Evolutionary conservation across 805 yeast genomes (phyloP).

Genomic region (Kluyveromyces lactis): DNA sequence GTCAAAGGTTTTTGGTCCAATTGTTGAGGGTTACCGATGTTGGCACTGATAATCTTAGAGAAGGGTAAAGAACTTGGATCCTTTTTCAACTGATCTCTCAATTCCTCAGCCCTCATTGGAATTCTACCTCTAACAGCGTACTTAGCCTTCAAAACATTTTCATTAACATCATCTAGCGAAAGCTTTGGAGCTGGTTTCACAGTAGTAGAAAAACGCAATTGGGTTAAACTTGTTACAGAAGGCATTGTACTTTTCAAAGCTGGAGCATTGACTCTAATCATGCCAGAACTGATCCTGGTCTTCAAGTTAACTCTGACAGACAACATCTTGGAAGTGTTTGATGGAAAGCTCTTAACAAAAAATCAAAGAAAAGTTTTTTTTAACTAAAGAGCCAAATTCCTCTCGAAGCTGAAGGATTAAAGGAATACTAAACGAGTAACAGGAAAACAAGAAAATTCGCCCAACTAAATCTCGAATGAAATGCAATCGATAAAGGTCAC

Average conservation of each 20-base stretch:
- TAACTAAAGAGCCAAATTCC: too few relatives aligned
- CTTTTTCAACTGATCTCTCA: constrained; percentile 46
- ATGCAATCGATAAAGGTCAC: too few relatives aligned
- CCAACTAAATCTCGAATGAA: too few relatives aligned
- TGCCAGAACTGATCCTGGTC: too few relatives aligned
- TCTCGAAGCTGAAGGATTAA: too few relatives aligned
- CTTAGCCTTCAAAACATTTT: constrained; percentile 70
- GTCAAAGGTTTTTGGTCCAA: constrained; percentile 89
- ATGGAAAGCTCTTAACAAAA: too few relatives aligned
- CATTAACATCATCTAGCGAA: constrained; percentile 52
- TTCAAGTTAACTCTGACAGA: too few relatives aligned
- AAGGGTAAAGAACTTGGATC: constrained; percentile 67
- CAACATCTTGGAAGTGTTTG: too few relatives aligned
- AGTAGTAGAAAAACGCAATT: not conserved
- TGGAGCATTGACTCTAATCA: too few relatives aligned
- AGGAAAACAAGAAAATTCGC: too few relatives aligned
- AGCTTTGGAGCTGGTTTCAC: constrained; percentile 30
- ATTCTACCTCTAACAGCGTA: constrained; percentile 94
- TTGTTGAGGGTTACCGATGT: constrained; percentile 98
- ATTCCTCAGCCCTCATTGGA: constrained; percentile 88
- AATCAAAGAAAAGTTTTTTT: too few relatives aligned
- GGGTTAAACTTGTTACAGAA: not conserved
- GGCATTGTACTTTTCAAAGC: not conserved
- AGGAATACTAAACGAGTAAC: too few relatives aligned
- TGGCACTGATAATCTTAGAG: constrained; percentile 71